Conservation (phyloP, 495 filamentous ascomycete species). For the Aspergillus taichungensis region DNA sequence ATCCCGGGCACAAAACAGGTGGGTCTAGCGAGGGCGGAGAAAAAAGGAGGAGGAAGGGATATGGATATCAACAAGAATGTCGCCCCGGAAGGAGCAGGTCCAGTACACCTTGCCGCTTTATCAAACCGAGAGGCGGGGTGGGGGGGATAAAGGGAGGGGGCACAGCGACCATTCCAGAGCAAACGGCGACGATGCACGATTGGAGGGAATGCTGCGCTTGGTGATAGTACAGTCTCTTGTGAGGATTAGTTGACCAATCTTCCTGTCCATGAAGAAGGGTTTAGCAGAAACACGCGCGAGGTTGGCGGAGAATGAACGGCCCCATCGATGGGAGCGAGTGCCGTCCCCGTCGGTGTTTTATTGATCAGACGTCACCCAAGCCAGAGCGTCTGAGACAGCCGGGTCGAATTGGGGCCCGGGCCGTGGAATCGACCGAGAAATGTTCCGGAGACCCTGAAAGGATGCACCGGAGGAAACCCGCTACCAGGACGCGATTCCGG, state of each 20-base stretch:
- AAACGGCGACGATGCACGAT: background rate
- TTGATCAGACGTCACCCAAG: too few relatives aligned
- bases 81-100: constrained; percentile 12
- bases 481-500: too few relatives aligned
- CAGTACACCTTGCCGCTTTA: constrained; percentile 3
- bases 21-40: constrained; percentile 7
- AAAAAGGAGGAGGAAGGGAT: constrained; percentile 6
- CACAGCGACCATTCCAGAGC: background rate
- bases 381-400: too few relatives aligned
- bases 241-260: background rate
- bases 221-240: background rate
- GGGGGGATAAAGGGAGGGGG: background rate
- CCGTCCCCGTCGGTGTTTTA: too few relatives aligned
- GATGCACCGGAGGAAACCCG: too few relatives aligned
- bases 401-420: too few relatives aligned
- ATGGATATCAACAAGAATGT: constrained; percentile 16
- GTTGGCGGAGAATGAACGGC: background rate
- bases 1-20: constrained; percentile 3
- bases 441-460: too few relatives aligned
- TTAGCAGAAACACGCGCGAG: constrained; percentile 1
- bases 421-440: too few relatives aligned
- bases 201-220: too few relatives aligned
- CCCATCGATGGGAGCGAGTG: background rate
- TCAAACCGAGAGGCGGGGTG: constrained; percentile 4
- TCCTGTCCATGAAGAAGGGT: background rate